Evolutionary conservation across 2,329 filamentous ascomycete species (phyloP), one percentile per base, ranked within the genome.

Genomic region (Claviceps paspali): DNA sequence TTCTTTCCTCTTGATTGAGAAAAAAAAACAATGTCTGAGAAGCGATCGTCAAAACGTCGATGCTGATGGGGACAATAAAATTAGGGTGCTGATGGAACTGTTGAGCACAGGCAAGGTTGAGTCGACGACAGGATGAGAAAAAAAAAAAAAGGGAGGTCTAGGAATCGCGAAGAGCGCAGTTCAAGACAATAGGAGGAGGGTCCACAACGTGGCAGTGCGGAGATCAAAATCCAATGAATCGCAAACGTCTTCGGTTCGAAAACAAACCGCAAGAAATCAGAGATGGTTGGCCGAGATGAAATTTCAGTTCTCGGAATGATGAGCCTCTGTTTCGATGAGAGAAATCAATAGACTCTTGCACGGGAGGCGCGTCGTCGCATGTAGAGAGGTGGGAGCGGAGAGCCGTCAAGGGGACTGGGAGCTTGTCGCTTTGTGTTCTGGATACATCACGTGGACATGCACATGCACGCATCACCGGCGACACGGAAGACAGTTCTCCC

Each of bases 291-390:
- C 30, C 15, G 24, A 21, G 23, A 29, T 21, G 34, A 19, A 15
- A 40, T 18, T 11, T 17, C 7, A 29, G 29, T 14, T 23, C 28
- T 26, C 21, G 29, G 12, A 30, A 40, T 34, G 38, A 27, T 33
- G 31, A 30, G 26, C 14, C 22, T 36, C 34, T 33, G n/a, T 34
- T 11, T 32, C 19, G 29, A 15, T 23, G 34, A 5, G 6, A 17
- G 29, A 26, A 29, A 33, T 29, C 22, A 22, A 33, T n/a, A n/a
- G n/a, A n/a, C n/a, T n/a, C n/a, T n/a, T n/a, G n/a, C n/a, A n/a
- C n/a, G n/a, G n/a, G n/a, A n/a, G n/a, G 38, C 32, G 33, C 32
- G 28, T 39, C 38, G 33, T n/a, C n/a, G n/a, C 38, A 39, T 29
- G 14, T 19, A 21, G 19, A 34, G 26, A 14, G 21, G 14, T 28